phyloP scores from a whole-genome alignment of 768 basidiomycete genomes.

The Russula earlei region DNA sequence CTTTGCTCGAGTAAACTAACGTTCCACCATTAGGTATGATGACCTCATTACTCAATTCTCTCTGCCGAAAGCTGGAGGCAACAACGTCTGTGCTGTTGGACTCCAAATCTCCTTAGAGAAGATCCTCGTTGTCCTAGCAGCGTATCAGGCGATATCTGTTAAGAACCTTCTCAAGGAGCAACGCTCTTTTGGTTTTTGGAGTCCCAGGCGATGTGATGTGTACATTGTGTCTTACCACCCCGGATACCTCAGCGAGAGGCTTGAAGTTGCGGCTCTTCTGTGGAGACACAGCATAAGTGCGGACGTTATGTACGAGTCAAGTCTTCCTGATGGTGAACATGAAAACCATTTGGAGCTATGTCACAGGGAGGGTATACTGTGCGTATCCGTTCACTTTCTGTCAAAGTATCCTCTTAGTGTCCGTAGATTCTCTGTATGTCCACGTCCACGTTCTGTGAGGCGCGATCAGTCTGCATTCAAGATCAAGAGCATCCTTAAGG shows the following conservation, averaged over 20 bases:
- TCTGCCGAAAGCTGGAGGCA: slow-evolving; percentile 42
- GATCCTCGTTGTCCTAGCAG: slow-evolving; percentile 58
- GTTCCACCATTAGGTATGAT: slow-evolving; percentile 49
- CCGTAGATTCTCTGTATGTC: slow-evolving; percentile 43
- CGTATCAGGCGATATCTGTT: slow-evolving; percentile 57
- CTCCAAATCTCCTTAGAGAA: slow-evolving; percentile 74
- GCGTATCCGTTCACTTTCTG: slow-evolving; percentile 20
- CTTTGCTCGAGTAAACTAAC: neutral
- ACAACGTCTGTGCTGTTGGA: slow-evolving; percentile 56
- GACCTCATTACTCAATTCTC: slow-evolving; percentile 53
- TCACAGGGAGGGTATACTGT: slow-evolving; percentile 79
- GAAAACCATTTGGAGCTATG: slow-evolving; percentile 62
- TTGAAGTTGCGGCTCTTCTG: slow-evolving; percentile 66
- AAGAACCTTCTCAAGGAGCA: slow-evolving; percentile 67
- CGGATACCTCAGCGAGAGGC: slow-evolving; percentile 65
- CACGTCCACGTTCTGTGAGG: slow-evolving; percentile 43
- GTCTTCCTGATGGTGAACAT: slow-evolving; percentile 49
- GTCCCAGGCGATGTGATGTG: slow-evolving; percentile 81
- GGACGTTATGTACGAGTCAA: slow-evolving; percentile 80
- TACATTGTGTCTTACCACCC: slow-evolving; percentile 73
- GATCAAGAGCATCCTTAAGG: slow-evolving; percentile 73
- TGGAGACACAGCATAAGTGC: slow-evolving; percentile 81
- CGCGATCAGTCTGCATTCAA: slow-evolving; percentile 65
- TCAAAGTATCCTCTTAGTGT: neutral
- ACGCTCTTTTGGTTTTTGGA: slow-evolving; percentile 81